These are phyloP conservation scores for Zasmidium cellare DNA, from an alignment of 2,329 filamentous ascomycete species.

Conservation along the genomic window DNA sequence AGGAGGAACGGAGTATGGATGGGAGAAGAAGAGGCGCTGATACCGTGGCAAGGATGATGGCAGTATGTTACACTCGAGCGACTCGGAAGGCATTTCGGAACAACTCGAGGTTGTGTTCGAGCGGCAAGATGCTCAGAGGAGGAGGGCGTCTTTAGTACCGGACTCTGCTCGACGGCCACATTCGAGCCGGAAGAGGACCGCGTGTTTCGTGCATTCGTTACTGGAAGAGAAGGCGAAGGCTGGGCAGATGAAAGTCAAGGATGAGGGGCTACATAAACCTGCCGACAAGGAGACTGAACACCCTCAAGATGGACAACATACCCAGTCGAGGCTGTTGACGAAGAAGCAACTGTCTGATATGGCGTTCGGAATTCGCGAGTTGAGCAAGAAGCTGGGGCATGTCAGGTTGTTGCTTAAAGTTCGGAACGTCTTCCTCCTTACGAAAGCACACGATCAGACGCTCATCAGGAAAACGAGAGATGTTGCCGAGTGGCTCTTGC, in stretches of 20 bases:
- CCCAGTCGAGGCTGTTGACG: conserved; percentile 75
- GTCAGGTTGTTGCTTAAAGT: conserved; percentile 81
- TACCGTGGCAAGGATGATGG: conserved; percentile 10
- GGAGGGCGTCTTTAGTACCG: conserved; percentile 58
- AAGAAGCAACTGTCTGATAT: conserved; percentile 96
- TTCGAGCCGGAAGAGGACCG: conserved; percentile 45
- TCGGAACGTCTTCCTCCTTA: conserved; percentile 80
- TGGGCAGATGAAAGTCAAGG: conserved; percentile 15
- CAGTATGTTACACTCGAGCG: conserved; percentile 22
- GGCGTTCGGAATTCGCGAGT: conserved; percentile 90
- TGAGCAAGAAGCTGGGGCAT: conserved; percentile 81
- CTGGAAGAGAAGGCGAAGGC: conserved; percentile 50
- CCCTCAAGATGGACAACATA: conserved; percentile 36
- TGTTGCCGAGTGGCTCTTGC: conserved; percentile 75
- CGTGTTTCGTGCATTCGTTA: conserved; percentile 63
- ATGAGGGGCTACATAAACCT: conserved; percentile 33
- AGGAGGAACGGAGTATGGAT: not conserved
- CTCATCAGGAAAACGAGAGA: conserved; percentile 76
- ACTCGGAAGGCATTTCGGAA: conserved; percentile 31
- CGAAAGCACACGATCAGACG: conserved; percentile 84
- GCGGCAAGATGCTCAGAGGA: conserved; percentile 52
- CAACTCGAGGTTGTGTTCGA: conserved; percentile 57
- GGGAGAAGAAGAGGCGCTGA: conserved; percentile 10
- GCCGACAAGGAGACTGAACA: conserved; percentile 46
- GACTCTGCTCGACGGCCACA: conserved; percentile 39